Evolutionary conservation across 306 rosid genomes (phyloP), one percentile per base, ranked within the genome.

Genomic region (Mimosa pudica): DNA sequence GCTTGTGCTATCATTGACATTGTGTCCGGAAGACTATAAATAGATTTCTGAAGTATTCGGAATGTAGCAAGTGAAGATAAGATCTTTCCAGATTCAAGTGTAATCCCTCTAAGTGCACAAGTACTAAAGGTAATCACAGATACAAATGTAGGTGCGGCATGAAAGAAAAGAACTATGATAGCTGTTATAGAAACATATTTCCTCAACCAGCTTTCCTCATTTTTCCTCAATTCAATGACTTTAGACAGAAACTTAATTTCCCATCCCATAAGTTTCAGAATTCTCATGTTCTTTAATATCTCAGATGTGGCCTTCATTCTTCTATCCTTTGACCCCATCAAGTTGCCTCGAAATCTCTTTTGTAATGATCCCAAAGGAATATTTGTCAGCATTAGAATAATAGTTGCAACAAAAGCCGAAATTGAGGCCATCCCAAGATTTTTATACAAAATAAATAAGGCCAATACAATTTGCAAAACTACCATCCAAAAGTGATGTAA

Each of bases 201-300:
- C 54, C 41, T 84, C 72, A 90, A 77, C 88, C 88, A 90, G 7
- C 86, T 75, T 51, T 79, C 66, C 75, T 90, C 92, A 0, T 62
- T 55, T n/a, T 74, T 69, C 80, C 94, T 84, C 12, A 83, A 82
- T 51, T 80, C 82, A 6, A 62, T 75, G 65, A 88, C 66, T 69
- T 78, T 88, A 2, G 89, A 80, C 33, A 84, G 74, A 67, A 90
- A 90, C 84, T 84, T 90, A 86, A 85, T 87, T 73, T 90, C 94
- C 94, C 94, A 88, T 70, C 88, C 92, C 71, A 88, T 88, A 24
- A 90, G 82, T 77, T 90, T 88, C 75, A 90, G 89, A 74, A 90
- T 87, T 73, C 83, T 82, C 89, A 90, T 87, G 86, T 84, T 88
- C 79, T 87, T 90, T 20, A 88, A 80, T 55, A 85, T 65, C 90